A percentile compares a stretch with the other conserved stretches of the same genome.
Conservation (phyloP, 2,329 filamentous ascomycete genomes). For the Penicillium sp. region DNA sequence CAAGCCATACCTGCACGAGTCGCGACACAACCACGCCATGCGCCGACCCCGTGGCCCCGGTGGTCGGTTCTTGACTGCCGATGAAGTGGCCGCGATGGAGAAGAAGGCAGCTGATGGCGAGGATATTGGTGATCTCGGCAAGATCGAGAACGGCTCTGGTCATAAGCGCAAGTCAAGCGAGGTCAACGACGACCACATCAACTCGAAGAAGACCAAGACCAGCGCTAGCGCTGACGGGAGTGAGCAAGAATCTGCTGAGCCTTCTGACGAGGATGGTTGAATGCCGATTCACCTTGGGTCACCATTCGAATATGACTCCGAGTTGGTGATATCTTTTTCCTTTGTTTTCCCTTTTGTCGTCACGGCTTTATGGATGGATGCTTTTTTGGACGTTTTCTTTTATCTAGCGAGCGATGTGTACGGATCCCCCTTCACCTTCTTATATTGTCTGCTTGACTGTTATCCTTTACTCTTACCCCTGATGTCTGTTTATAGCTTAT, state of each 20-base stretch:
- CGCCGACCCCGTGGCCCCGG: conserved; percentile 87
- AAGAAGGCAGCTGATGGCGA: conserved; percentile 49
- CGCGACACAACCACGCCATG: conserved; percentile 97
- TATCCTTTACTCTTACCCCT: conserved; percentile 7
- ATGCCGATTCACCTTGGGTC: not conserved
- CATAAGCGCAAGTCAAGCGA: conserved; percentile 52
- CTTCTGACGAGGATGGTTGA: conserved; percentile 50
- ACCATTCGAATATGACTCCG: not conserved
- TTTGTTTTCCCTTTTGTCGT: conserved; percentile 24
- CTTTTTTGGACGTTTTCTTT: conserved; percentile 23
- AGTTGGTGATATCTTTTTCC: conserved; percentile 9
- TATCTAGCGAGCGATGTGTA: conserved; percentile 37
- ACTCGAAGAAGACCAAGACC: conserved; percentile 51
- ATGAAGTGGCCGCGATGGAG: conserved; percentile 90
- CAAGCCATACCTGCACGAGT: conserved; percentile 96
- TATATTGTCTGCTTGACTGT: conserved; percentile 19
- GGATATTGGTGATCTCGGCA: conserved; percentile 32
- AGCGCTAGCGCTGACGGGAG: conserved; percentile 51
- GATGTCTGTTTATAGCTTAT: conserved; percentile 17
- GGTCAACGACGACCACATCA: conserved; percentile 41
- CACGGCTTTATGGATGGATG: conserved; percentile 31
- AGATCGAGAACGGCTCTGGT: conserved; percentile 35
- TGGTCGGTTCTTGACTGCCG: conserved; percentile 90
- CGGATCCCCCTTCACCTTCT: conserved; percentile 22
- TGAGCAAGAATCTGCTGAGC: conserved; percentile 46